Conservation (phyloP, 768 basidiomycete species). For the Clitopilus passeckerianus region DNA sequence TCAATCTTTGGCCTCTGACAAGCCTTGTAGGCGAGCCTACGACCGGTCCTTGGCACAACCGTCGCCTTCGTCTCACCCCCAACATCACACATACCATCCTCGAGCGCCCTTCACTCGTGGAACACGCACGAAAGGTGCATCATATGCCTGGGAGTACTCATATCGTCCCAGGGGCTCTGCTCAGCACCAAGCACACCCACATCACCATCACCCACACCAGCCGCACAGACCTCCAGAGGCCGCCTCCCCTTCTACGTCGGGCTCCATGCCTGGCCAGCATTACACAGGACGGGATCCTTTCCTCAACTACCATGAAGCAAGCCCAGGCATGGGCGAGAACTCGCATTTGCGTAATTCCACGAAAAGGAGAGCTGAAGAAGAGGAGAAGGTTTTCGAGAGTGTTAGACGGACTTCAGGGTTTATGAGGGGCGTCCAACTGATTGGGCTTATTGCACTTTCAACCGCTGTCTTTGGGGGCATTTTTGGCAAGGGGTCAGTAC, state of each 20-base stretch:
- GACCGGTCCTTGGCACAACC: constrained; percentile 28
- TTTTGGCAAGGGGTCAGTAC: not conserved
- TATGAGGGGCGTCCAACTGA: constrained; percentile 22
- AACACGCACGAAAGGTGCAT: constrained; percentile 26
- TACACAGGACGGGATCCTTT: constrained; percentile 10
- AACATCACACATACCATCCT: constrained; percentile 12
- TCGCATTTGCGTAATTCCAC: constrained; percentile 13
- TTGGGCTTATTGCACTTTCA: constrained; percentile 15
- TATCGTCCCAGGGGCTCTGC: constrained; percentile 14
- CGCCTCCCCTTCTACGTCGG: not conserved
- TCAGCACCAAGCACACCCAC: constrained; percentile 3
- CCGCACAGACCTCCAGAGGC: not conserved
- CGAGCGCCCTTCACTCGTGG: constrained; percentile 14
- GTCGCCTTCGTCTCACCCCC: constrained; percentile 7
- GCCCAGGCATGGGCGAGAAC: constrained; percentile 4
- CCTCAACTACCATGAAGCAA: not conserved
- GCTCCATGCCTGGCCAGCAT: constrained; percentile 1
- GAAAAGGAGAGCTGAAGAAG: constrained; percentile 17
- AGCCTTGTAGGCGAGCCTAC: constrained; percentile 31
- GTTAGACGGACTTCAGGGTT: constrained; percentile 21
- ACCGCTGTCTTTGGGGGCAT: constrained; percentile 14
- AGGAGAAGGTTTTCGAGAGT: constrained; percentile 17
- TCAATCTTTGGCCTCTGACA: no score
- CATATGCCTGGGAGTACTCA: constrained; percentile 33
- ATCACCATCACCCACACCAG: not conserved